Base-by-base conservation (phyloP, 805 yeast genomes). In the Candida qinlingensis region DNA sequence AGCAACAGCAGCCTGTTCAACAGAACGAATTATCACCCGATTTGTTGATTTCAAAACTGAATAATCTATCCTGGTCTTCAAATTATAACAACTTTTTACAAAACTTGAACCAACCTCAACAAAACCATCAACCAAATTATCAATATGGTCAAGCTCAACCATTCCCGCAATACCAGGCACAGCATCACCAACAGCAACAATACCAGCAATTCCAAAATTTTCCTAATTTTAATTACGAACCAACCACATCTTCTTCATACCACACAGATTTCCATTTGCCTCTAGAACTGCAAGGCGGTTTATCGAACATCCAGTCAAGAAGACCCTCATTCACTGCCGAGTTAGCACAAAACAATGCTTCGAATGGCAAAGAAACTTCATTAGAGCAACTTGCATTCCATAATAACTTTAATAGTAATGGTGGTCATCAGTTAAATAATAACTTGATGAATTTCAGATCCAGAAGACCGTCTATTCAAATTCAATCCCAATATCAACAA, bases 261-360 rank as follows among this genome's bases (percentile, higher is more conserved):
- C 41, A 49, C 25, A 44, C 41, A 9, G 55, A 47, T 41, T 62
- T 56, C 51, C 54, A 50, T 37, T 44, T 81, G 45, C 87, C 87
- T 0, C 48, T 69, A 6, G 86, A 81, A 55, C 68, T 81, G 37
- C 85, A 81, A 62, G 86, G 87, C 40, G 87, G 87, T 0, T 67
- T 81, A 3, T 79, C 79, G 30, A 79, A 71, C 48, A 80, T 82
- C 39, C 75, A 78, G 27, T 78, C 85, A 9, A 74, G 94, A 65
- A 75, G 94, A 65, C 89, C 91, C 11, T 77, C 85, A 46, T 85
- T 81, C 60, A 81, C 88, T 10, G 87, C 90, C 2, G 92, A 60
- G 35, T 54, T 54, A 45, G 47, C 55, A 4, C 46, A 48, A 38
- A 41, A 41, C 51, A 50, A 41, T 40, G 33, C 36, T 29, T 42